Evolutionary conservation across 148 eudicot genomes (phyloP).

Genomic region (Rhododendron henanense): DNA sequence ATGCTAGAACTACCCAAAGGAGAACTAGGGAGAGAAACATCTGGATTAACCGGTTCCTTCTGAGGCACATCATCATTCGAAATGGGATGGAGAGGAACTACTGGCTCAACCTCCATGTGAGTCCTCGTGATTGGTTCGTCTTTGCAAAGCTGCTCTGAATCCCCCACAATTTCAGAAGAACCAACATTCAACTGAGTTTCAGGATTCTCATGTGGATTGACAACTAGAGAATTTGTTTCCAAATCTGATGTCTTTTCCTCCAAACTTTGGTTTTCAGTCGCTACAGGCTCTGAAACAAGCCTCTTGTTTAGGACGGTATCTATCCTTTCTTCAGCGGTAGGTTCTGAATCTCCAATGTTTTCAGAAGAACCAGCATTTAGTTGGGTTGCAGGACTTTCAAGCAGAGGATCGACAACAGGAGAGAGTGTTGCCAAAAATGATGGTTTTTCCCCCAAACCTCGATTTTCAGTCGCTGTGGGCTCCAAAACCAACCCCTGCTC

Average conservation of each 20-base stretch:
- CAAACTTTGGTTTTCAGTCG: background rate
- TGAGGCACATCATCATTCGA: background rate
- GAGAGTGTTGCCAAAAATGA: background rate
- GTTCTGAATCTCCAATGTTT: background rate
- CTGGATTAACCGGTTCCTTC: background rate
- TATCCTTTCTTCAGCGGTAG: background rate
- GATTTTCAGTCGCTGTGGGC: background rate
- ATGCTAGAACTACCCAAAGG: background rate
- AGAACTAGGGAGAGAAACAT: background rate
- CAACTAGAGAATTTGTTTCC: too few species aligned
- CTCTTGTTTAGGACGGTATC: background rate
- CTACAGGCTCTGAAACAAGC: conserved; percentile 4
- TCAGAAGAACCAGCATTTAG: background rate
- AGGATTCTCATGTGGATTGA: background rate
- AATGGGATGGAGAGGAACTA: background rate
- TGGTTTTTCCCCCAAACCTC: background rate
- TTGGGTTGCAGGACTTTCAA: background rate
- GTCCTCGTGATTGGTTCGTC: background rate
- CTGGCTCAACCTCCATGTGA: background rate
- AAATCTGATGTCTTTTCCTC: background rate
- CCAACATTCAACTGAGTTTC: background rate
- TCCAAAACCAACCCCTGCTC: background rate
- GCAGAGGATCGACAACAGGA: background rate
- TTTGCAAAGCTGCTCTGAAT: background rate
- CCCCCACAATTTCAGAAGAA: background rate